A percentile compares a stretch with the other conserved stretches of the same genome.
Conservation (phyloP, 148 eudicot genomes). For the Nyssa sinensis region DNA sequence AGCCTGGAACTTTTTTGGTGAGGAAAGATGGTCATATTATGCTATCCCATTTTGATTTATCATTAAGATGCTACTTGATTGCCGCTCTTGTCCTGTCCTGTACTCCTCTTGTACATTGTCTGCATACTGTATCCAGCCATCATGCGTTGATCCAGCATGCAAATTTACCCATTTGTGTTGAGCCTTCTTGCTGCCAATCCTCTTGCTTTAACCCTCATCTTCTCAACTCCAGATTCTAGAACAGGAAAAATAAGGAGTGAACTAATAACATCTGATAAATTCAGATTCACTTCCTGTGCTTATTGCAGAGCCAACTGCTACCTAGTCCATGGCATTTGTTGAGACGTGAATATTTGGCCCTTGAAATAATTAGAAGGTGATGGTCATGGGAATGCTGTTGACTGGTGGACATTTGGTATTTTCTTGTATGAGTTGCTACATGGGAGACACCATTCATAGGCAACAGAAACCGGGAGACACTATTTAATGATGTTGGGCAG, state of each 20-base stretch:
- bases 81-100: conserved; percentile 62
- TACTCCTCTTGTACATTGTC: conserved; percentile 41
- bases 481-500: conserved; percentile 73
- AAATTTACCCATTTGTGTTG: conserved; percentile 58
- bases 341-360: conserved; percentile 84
- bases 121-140: conserved; percentile 64
- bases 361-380: conserved; percentile 81
- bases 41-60: conserved; percentile 83
- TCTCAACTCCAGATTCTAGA: conserved; percentile 51
- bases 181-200: conserved; percentile 71
- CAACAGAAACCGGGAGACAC: conserved; percentile 66
- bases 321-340: conserved; percentile 83
- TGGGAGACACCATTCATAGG: conserved; percentile 87
- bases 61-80: conserved; percentile 60
- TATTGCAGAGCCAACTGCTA: conserved; percentile 70
- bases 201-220: conserved; percentile 64
- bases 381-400: conserved; percentile 91
- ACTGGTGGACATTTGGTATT: conserved; percentile 92
- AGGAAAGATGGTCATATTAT: conserved; percentile 88
- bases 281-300: conserved; percentile 60
- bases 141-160: conserved; percentile 62
- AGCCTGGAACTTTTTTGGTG: conserved; percentile 82
- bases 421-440: conserved; percentile 72
- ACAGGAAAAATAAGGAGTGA: conserved; percentile 37
- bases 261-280: conserved; percentile 13